Percentiles rank a stretch among this genome's conserved stretches.
phyloP scores from a whole-genome alignment of 2,329 filamentous ascomycete species.

The Pseudogymnoascus sp. region DNA sequence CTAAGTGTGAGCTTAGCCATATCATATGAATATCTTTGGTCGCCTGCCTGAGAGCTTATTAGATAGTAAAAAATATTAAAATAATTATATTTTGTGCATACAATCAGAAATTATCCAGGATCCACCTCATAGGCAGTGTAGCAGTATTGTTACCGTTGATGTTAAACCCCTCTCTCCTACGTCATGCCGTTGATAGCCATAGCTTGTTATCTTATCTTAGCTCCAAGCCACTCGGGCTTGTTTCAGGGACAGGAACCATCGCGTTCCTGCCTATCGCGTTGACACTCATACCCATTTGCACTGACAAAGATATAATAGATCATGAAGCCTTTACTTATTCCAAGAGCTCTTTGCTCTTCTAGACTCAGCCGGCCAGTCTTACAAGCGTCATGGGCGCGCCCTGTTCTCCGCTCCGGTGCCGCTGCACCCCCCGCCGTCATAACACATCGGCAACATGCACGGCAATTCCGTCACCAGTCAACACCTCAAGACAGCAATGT shows the following conservation, averaged over 20 bases:
- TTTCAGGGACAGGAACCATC: constrained; percentile 3
- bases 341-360: neutral
- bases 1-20: neutral
- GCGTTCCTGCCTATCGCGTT: neutral
- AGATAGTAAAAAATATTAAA: neutral
- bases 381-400: neutral
- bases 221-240: neutral
- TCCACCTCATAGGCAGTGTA: neutral
- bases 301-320: neutral
- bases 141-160: neutral
- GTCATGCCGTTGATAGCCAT: constrained; percentile 8
- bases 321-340: constrained; percentile 4
- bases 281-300: neutral
- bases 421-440: neutral
- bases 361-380: neutral
- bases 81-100: neutral
- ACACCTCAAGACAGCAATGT: neutral
- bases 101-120: neutral
- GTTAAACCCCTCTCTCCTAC: neutral
- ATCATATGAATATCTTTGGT: neutral
- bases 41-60: neutral
- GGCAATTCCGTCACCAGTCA: neutral
- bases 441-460: neutral
- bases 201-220: constrained; percentile 2
- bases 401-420: neutral